Base-by-base conservation (phyloP, 495 filamentous ascomycete species). In the Trichocladium uniseriatum region DNA sequence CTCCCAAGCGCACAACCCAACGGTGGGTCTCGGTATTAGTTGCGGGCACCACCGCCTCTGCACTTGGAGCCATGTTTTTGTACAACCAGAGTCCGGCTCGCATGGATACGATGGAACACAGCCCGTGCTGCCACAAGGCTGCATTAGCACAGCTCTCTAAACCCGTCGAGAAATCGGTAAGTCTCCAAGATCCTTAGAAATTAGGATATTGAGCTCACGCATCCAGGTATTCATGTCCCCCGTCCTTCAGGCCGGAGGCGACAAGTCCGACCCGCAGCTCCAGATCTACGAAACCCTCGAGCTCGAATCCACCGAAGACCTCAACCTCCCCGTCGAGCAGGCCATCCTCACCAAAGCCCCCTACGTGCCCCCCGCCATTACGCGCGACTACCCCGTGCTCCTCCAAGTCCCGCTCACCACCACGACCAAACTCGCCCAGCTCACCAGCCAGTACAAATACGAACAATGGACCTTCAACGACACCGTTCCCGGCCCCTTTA, bases 401-500 rank as follows among this genome's bases (percentile, higher is more conserved):
- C 48, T 50, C 8, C 19, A 43, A 1, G 48, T 50, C 0, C 15
- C 39, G 0, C 14, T 50, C 19, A 50, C 21, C 5, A 50, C 48
- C 11, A 43, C 48, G 0, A 43, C 48, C 20, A 50, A 38, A 11
- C 13, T 43, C 10, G 16, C 15, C 0, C 48, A 50, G 18, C 48
- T 50, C 31, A 43, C 39, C 5, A 31, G 7, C 22, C 48, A 36
- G 28, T 50, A 50, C 48, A 43, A 50, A 31, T 50, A 50, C 24
- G 48, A 50, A 16, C 39, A 43, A 13, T 50, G 48, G 48, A 50
- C 48, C 13, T 50, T 50, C 40, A 50, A 50, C 32, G 32, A 18
- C 48, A 50, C 34, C 0, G 48, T 50, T 16, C 48, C 48, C 0
- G 47, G 47, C n/a, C 48, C 48, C 0, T 50, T 50, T 32, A 50